Evolutionary conservation across 306 rosid genomes (phyloP).

Genomic region (Hippophae rhamnoides): DNA sequence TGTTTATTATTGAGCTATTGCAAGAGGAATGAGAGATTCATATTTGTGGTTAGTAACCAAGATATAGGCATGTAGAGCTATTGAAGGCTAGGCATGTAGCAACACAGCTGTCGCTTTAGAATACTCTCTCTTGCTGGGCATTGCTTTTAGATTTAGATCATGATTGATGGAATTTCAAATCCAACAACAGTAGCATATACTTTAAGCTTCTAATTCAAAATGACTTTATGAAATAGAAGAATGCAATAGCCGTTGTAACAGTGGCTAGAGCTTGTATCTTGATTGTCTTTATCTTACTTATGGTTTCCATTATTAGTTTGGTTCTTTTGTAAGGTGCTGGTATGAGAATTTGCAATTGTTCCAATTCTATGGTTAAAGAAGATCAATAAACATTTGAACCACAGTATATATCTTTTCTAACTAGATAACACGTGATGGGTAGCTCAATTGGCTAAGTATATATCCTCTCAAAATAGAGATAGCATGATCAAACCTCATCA

Average conservation of each 20-base stretch:
- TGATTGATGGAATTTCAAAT: neutral
- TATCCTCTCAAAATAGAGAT: too few relatives aligned
- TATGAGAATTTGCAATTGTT: neutral
- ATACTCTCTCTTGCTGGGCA: neutral
- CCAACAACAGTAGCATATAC: neutral
- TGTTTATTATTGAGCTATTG: neutral
- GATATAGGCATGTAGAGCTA: neutral
- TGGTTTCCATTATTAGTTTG: neutral
- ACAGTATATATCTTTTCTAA: too few relatives aligned
- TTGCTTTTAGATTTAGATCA: neutral
- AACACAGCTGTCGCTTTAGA: neutral
- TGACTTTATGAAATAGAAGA: neutral
- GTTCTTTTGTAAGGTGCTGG: neutral
- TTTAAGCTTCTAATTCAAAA: neutral
- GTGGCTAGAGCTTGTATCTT: neutral
- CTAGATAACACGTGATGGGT: too few relatives aligned
- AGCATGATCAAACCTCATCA: too few relatives aligned
- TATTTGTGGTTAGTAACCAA: neutral
- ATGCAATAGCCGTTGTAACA: too few relatives aligned
- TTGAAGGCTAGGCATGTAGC: neutral
- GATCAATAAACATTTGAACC: too few relatives aligned
- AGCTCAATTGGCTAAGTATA: too few relatives aligned
- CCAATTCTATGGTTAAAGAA: too few relatives aligned
- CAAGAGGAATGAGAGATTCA: neutral
- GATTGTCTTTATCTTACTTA: neutral